Base-by-base conservation (phyloP, 805 yeast genomes). In the Saccharomycopsis babjevae region DNA sequence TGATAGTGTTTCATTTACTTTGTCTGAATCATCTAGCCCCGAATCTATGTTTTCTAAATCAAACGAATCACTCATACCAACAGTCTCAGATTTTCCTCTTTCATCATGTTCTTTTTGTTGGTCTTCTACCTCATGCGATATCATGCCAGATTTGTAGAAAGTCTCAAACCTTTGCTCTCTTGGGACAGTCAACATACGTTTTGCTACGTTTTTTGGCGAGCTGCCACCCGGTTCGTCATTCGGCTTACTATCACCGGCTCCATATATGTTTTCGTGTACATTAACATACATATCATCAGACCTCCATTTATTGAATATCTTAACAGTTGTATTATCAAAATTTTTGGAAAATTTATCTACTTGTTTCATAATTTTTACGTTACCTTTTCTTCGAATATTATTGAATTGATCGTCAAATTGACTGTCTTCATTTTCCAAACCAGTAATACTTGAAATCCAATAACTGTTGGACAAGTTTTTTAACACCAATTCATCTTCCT, bases 401-500 rank as follows among this genome's bases (percentile, higher is more conserved):
- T 25, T 22, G 4, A 22, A 18, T 10, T 43, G 36, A 11, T 55
- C 57, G 8, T 22, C 11, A 55, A 62, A 59, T 34, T 65, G 65
- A 6, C 60, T 60, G n/a, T 57, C 58, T 13, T 57, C 58, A 5
- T 39, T 54, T n/a, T 10, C 18, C 7, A 66, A 67, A 16, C 58
- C 65, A 3, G 65, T 56, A 8, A 80, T 65, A 10, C 77, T 74
- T 18, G 73, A 70, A 40, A 74, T 72, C 84, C 84, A 81, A 65
- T 74, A 78, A 62, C 77, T 76, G 60, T 72, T 72, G 74, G 79
- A 75, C 22, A 82, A 61, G 39, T 74, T 66, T 50, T 75, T 71
- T 25, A 83, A 66, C 22, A 85, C 68, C 50, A 73, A 70, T 25
- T 73, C 72, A 67, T 88, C 94, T 5, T 75, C 65, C 1, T 74